A percentile compares a stretch with the other conserved stretches of the same genome.
Conservation (phyloP, 805 yeast species). For the Yamadazyma paraphyllophila region DNA sequence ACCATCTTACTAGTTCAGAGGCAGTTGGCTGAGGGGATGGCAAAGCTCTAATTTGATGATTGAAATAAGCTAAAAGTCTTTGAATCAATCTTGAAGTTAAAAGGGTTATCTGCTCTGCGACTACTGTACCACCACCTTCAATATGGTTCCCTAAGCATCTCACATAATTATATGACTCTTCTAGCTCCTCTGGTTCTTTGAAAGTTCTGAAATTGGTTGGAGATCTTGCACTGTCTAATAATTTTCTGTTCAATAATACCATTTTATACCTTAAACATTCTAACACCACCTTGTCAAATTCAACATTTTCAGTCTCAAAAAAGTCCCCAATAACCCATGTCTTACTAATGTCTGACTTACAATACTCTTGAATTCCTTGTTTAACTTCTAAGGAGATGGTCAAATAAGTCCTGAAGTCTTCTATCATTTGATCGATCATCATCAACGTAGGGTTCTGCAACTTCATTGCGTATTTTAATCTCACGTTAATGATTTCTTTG, state of each 20-base stretch:
- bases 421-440: slow-evolving; percentile 94
- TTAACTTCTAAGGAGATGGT: slow-evolving; percentile 73
- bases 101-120: slow-evolving; percentile 72
- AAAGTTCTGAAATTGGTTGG: slow-evolving; percentile 70
- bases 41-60: slow-evolving; percentile 61
- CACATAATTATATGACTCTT: slow-evolving; percentile 75
- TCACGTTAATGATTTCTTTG: slow-evolving; percentile 70
- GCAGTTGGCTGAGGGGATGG: slow-evolving; percentile 45
- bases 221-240: slow-evolving; percentile 70
- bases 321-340: slow-evolving; percentile 72
- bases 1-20: slow-evolving; percentile 57
- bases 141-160: slow-evolving; percentile 74
- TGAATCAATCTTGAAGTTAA: slow-evolving; percentile 67
- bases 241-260: slow-evolving; percentile 68
- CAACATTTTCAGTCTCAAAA: slow-evolving; percentile 51
- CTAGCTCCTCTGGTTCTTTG: slow-evolving; percentile 88
- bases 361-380: slow-evolving; percentile 59
- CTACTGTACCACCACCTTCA: slow-evolving; percentile 75
- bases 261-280: slow-evolving; percentile 74
- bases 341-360: slow-evolving; percentile 49
- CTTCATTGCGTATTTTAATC: slow-evolving; percentile 75
- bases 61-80: slow-evolving; percentile 67
- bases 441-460: slow-evolving; percentile 84
- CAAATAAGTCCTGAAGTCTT: slow-evolving; percentile 76
- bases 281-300: slow-evolving; percentile 63